A percentile compares a stretch with the other conserved stretches of the same genome.
Evolutionary conservation across 176 grass and related monocot genomes (phyloP).

Genomic region (Eragrostis nindensis): DNA sequence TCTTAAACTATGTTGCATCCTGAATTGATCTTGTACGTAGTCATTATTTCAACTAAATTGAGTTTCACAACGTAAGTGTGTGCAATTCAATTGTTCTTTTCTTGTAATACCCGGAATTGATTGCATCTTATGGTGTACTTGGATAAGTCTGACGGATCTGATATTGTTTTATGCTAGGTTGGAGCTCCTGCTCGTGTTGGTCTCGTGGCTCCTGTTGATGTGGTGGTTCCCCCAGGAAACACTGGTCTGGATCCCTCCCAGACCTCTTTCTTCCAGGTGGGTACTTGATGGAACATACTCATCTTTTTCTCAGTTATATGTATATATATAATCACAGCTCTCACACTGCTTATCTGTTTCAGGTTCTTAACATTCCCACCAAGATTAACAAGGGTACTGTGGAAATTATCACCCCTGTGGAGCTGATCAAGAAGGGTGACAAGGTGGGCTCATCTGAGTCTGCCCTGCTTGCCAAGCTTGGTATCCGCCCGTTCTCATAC

Average conservation of each 20-base stretch:
- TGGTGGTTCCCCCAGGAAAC: conserved; percentile 82
- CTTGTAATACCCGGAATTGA: no score
- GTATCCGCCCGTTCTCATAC: conserved; percentile 84
- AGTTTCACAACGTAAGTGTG: no score
- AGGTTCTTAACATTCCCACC: conserved; percentile 90
- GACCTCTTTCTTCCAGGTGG: conserved; percentile 90
- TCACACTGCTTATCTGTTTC: not conserved
- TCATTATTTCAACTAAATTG: no score
- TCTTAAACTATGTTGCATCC: no score
- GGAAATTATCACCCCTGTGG: conserved; percentile 83
- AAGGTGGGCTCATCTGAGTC: conserved; percentile 90
- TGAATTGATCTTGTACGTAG: no score
- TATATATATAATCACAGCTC: conserved; percentile 6
- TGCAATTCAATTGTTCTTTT: no score
- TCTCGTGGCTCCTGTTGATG: conserved; percentile 80
- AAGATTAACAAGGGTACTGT: conserved; percentile 98
- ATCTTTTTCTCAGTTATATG: no score
- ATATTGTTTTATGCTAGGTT: conserved; percentile 42
- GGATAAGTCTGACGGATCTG: no score
- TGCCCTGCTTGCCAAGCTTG: conserved; percentile 71
- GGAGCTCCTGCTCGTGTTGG: conserved; percentile 92
- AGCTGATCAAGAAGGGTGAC: conserved; percentile 80
- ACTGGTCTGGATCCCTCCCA: conserved; percentile 90
- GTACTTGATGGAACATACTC: not conserved
- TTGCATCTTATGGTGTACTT: no score